These are phyloP conservation scores for Helminthosporium solani DNA, from an alignment of 2,329 filamentous ascomycete genomes.

Conservation along the genomic window DNA sequence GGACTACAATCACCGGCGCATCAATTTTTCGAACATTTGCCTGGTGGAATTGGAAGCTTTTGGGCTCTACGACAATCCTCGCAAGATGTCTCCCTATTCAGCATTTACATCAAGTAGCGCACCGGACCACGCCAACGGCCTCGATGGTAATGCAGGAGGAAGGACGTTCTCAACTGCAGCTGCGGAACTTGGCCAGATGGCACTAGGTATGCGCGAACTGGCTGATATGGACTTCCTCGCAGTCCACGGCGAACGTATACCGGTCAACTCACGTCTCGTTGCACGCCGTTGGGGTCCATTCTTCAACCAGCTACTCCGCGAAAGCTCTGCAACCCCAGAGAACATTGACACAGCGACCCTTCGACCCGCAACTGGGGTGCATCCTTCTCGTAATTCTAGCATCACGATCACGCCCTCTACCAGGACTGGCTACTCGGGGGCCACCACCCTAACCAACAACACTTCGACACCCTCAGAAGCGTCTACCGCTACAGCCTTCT, in stretches of 20 bases:
- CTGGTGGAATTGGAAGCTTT: slow-evolving; percentile 97
- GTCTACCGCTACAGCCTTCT: slow-evolving; percentile 43
- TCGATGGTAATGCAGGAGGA: slow-evolving; percentile 67
- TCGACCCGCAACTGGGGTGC: slow-evolving; percentile 55
- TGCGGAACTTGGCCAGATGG: slow-evolving; percentile 80
- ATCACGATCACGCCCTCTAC: slow-evolving; percentile 78
- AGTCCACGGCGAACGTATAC: slow-evolving; percentile 85
- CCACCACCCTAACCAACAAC: slow-evolving; percentile 46
- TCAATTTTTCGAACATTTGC: slow-evolving; percentile 96
- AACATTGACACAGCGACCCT: slow-evolving; percentile 71
- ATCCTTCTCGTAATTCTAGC: slow-evolving; percentile 72
- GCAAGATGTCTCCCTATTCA: slow-evolving; percentile 74
- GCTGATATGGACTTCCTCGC: slow-evolving; percentile 97
- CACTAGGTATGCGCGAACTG: slow-evolving; percentile 77
- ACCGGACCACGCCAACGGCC: slow-evolving; percentile 57
- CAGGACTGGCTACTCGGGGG: slow-evolving; percentile 50
- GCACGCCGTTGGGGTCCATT: slow-evolving; percentile 91
- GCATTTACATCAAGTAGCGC: slow-evolving; percentile 82
- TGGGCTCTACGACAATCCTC: slow-evolving; percentile 93
- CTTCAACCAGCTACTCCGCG: slow-evolving; percentile 86
- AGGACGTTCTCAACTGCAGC: slow-evolving; percentile 74
- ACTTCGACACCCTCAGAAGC: slow-evolving; percentile 40
- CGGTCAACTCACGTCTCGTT: slow-evolving; percentile 88
- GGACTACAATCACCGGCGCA: slow-evolving; percentile 95
- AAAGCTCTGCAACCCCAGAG: slow-evolving; percentile 66